Evolutionary conservation across 306 rosid genomes (phyloP), one percentile per base, ranked within the genome.

Genomic region (Prunus dulcis): DNA sequence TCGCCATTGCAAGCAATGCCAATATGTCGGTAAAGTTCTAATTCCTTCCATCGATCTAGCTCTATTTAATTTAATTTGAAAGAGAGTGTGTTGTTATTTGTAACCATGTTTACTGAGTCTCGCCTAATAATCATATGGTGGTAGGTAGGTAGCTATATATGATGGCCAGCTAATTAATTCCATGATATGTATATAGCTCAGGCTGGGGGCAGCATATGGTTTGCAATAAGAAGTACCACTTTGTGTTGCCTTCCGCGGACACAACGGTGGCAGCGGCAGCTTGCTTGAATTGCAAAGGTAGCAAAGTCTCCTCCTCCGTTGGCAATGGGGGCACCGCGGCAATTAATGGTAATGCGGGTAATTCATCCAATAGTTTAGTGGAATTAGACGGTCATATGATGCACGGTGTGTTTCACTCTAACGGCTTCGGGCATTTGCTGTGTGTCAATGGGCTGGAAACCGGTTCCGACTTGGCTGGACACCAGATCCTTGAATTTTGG

Each of bases 371-470:
- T 77, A 28, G 81, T 43, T 68, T 66, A 81, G 72, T 78, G 81
- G 86, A 83, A 80, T 72, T 79, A 79, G 69, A 88, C 67, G 91
- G 89, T 30, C 93, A 91, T 81, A 82, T 85, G 85, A 84, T 91
- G 91, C 97, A 93, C 82, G 97, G 92, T 75, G 93, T 89, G 56
- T 84, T 93, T 83, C 98, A 93, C 82, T 89, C 96, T 61, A 93
- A 93, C 73, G 97, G 98, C 19, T 88, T 88, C 69, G 94, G 98
- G 5, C 96, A 93, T 87, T 91, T 93, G 91, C 85, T 90, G 7
- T 84, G 87, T 65, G 81, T 87, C 61, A 91, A 91, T 84, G 97
- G 98, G 4, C 70, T 88, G 15, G 98, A 90, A 90, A 88, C 69
- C 30, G 93, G 96, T 19, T 91, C 92, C 0, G 81, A 80, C 82